A percentile compares a stretch with the other conserved stretches of the same genome.
These are phyloP conservation scores for Trichomonas vaginalis DNA, from an alignment of 208 protist genomes.

Conservation along the genomic window DNA sequence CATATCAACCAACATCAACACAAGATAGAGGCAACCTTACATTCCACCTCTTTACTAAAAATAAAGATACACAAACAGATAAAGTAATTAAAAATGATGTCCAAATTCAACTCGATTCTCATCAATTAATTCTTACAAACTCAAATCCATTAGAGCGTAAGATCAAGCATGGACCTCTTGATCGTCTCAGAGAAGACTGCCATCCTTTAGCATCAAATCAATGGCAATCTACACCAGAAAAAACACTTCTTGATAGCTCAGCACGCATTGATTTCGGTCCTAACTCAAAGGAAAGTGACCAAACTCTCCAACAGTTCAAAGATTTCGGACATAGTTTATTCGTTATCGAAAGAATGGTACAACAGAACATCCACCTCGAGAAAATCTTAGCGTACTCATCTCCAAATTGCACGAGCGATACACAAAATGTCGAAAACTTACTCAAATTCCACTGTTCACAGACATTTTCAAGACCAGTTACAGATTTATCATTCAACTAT, in stretches of 20 bases:
- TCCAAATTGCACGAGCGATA: background rate
- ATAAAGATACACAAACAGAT: conserved; percentile 11
- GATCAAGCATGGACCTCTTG: background rate
- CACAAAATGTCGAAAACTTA: background rate
- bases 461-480: background rate
- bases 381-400: background rate
- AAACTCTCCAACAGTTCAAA: background rate
- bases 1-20: background rate
- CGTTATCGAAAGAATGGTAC: conserved; percentile 4
- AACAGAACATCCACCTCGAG: conserved; percentile 1
- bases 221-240: background rate
- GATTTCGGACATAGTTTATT: background rate
- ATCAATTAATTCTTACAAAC: background rate
- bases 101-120: background rate
- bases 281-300: background rate
- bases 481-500: background rate
- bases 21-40: background rate
- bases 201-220: background rate
- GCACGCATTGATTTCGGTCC: background rate
- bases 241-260: background rate
- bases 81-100: background rate
- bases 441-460: background rate
- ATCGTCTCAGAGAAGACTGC: background rate
- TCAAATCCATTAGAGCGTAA: no score
- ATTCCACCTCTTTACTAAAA: background rate